phyloP scores from a whole-genome alignment of 306 rosid genomes.

The Quercus ilex region DNA sequence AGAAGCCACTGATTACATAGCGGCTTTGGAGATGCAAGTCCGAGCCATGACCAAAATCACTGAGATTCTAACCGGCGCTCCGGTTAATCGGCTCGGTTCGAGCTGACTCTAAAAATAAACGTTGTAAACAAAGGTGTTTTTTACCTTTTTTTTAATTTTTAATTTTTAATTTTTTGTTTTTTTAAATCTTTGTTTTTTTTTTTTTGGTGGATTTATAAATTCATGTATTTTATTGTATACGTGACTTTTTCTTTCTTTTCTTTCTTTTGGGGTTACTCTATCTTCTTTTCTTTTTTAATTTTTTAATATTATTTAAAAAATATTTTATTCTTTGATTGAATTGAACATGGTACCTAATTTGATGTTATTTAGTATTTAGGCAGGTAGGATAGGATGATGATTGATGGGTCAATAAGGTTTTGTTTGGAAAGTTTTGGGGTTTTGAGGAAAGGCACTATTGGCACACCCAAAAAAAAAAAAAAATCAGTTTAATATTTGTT shows the following conservation, averaged over 20 bases:
- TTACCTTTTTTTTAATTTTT: neutral
- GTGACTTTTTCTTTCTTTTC: slow-evolving; percentile 37
- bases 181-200: slow-evolving; percentile 17
- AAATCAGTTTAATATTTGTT: too few relatives aligned
- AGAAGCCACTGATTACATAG: slow-evolving; percentile 78
- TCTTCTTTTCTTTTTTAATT: neutral
- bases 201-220: slow-evolving; percentile 27
- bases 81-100: slow-evolving; percentile 24
- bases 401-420: neutral
- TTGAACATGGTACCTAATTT: slow-evolving; percentile 36
- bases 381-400: neutral
- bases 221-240: slow-evolving; percentile 63
- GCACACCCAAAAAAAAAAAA: neutral
- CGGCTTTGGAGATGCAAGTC: slow-evolving; percentile 94
- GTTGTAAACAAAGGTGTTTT: slow-evolving; percentile 28
- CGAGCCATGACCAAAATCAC: slow-evolving; percentile 71
- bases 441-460: neutral
- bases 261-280: slow-evolving; percentile 29
- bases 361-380: slow-evolving; percentile 18
- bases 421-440: neutral
- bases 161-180: slow-evolving; percentile 5
- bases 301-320: neutral
- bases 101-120: neutral
- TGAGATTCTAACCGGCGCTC: slow-evolving; percentile 54
- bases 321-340: slow-evolving; percentile 15